Evolutionary conservation across 768 basidiomycete genomes (phyloP).

Genomic region (Tylopilus plumbeoviolaceoides): DNA sequence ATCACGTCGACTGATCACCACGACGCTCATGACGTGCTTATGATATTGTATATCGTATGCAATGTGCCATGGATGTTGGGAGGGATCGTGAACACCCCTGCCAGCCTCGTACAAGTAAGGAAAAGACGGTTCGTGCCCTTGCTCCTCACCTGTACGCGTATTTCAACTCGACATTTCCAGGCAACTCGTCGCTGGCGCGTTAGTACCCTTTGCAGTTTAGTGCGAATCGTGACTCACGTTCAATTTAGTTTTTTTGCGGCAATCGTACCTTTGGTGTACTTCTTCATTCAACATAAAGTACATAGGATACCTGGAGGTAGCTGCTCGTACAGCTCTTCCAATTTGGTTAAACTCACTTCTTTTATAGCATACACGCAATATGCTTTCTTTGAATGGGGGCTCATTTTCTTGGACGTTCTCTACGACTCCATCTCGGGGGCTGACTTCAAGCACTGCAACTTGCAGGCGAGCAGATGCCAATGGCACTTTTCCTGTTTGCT

Average conservation of each 20-base stretch:
- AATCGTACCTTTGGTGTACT: conserved; percentile 73
- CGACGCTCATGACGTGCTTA: conserved; percentile 79
- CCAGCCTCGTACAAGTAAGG: conserved; percentile 35
- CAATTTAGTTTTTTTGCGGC: conserved; percentile 61
- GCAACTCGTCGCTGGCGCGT: conserved; percentile 50
- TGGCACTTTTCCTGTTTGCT: background rate
- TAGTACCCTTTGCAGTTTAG: background rate
- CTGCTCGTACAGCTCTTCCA: conserved; percentile 12
- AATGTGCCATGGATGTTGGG: conserved; percentile 90
- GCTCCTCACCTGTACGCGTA: background rate
- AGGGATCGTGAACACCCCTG: conserved; percentile 53
- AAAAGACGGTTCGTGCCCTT: conserved; percentile 45
- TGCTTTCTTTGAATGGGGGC: conserved; percentile 83
- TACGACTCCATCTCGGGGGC: conserved; percentile 65
- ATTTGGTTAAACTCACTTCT: background rate
- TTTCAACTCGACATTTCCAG: conserved; percentile 31
- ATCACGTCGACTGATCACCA: conserved; percentile 84
- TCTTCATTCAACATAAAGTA: conserved; percentile 84
- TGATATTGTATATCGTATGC: conserved; percentile 82
- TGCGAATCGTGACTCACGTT: conserved; percentile 2
- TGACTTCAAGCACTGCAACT: conserved; percentile 51
- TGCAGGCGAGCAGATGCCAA: conserved; percentile 42
- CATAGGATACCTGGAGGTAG: conserved; percentile 73
- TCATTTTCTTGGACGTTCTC: conserved; percentile 68
- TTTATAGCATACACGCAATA: conserved; percentile 77